Evolutionary conservation across 306 rosid species (phyloP), one percentile per base, ranked within the genome.

Genomic region (Gastrolobium bilobum): DNA sequence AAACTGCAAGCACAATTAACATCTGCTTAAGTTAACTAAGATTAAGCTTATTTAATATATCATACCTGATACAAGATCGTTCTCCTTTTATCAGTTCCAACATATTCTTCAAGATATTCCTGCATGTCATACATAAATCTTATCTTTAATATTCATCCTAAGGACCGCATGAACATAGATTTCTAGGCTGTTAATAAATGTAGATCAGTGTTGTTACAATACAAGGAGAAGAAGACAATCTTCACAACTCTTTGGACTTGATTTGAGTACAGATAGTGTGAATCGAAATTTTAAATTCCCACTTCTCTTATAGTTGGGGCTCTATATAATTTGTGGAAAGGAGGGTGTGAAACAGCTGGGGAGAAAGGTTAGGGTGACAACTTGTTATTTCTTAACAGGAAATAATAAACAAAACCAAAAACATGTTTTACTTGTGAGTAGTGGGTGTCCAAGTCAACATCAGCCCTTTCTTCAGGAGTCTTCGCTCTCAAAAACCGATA

Each of bases 371-470:
- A 68, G 65, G 68, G 65, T 48, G 56, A 77, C 51, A 14, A 42
- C 40, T 58, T 79, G n/a, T 54, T 33, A 71, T 47, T 48, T 71
- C 40, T 31, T 47, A 81, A 2, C 11, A 64, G 62, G 40, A 73
- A 34, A 75, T 68, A 68, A 58, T 29, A 68, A 74, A 76, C 10
- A 79, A 77, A 78, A 61, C 39, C 60, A 39, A 60, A 64, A 82
- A 56, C 33, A 73, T 4, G 15, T 63, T 31, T 57, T 47, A 96
- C 99, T 90, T 84, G 86, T 10, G 99, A 91, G 81, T 96, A 96
- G 85, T 96, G 99, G 34, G 97, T 93, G 82, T 96, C 99, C 88
- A 96, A 91, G 84, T 96, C 99, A 66, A 96, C 99, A 82, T 89
- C 97, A 38, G 99, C 98, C 75, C 99, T 88, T 79, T 91, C 90